phyloP scores from a whole-genome alignment of 495 filamentous ascomycete genomes.

The Aspergillus heteromorphus region DNA sequence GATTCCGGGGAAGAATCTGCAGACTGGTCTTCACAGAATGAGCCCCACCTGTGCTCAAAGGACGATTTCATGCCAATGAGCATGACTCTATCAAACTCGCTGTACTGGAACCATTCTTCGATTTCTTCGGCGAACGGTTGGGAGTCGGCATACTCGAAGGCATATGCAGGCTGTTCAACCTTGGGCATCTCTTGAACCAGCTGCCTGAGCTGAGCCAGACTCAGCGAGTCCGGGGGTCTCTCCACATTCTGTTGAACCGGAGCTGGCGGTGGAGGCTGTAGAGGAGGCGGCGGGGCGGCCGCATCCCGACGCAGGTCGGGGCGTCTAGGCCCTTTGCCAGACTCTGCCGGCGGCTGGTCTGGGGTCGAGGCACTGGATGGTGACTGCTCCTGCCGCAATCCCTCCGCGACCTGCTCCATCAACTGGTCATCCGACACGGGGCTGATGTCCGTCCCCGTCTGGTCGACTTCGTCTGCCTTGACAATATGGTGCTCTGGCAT shows the following conservation, averaged over 20 bases:
- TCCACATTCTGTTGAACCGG: slow-evolving; percentile 38
- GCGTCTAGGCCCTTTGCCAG: slow-evolving; percentile 28
- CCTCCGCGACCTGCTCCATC: slow-evolving; percentile 45
- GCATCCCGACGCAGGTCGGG: slow-evolving; percentile 54
- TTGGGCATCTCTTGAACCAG: slow-evolving; percentile 79
- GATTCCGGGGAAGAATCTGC: slow-evolving; percentile 26
- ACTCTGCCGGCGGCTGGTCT: slow-evolving; percentile 8
- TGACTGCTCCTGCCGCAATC: slow-evolving; percentile 41
- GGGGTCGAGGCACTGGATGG: slow-evolving; percentile 10
- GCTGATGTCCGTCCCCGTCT: slow-evolving; percentile 49
- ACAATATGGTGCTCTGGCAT: slow-evolving; percentile 42
- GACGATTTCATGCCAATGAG: slow-evolving; percentile 63
- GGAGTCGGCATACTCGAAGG: slow-evolving; percentile 83
- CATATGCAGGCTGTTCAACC: slow-evolving; percentile 78
- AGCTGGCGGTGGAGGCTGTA: slow-evolving; percentile 55
- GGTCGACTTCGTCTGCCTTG: slow-evolving; percentile 51
- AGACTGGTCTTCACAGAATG: slow-evolving; percentile 34
- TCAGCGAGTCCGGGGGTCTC: slow-evolving; percentile 68
- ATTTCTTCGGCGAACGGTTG: slow-evolving; percentile 79
- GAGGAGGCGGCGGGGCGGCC: slow-evolving; percentile 52
- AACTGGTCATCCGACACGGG: slow-evolving; percentile 44
- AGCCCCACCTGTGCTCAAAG: slow-evolving; percentile 62
- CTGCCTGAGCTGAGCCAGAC: slow-evolving; percentile 70
- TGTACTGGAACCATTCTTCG: slow-evolving; percentile 94
- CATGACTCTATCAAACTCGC: slow-evolving; percentile 65